Base-by-base conservation (phyloP, 768 basidiomycete species). In the Holtermanniella nyarrowii region DNA sequence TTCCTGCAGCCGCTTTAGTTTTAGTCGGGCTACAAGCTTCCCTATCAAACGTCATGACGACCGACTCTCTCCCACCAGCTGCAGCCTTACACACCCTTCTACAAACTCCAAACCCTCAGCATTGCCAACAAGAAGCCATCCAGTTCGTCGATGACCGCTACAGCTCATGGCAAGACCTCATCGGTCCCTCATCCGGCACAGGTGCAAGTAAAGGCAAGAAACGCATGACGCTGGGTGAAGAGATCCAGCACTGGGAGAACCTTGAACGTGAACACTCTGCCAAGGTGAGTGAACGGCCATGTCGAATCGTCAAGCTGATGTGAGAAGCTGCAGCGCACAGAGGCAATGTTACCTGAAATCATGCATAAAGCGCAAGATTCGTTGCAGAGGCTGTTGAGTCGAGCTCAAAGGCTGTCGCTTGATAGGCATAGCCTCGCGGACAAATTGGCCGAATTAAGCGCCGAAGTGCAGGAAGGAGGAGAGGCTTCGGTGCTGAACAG, bases 371-470 rank as follows among this genome's bases (percentile, higher is more conserved):
- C 82, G 3, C 78, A 78, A 39, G 56, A 69, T 11, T 66, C 74
- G 20, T 77, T 79, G 1, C 67, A 78, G 48, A 65, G 71, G 21
- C 75, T 82, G 26, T 73, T 86, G 27, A 74, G 77, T 47, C 77
- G 80, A 7, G 85, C 85, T 0, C 82, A 86, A 62, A 81, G 83
- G 50, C 74, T 88, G 39, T 82, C 86, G 0, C 75, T 85, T n/a
- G 72, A 83, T 26, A 77, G 88, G 22, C 85, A 88, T 70, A 79
- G 79, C 1, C 73, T 91, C 18, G 78, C 80, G 14, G 88, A 93
- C 63, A 84, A 89, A 66, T 75, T 91, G 11, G 74, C 81, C 12
- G 78, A 79, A 53, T 73, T 93, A 24, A 79, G 80, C 3, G 72
- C 76, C 46, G 80, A 83, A 47, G 75, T 93, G 48, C 53, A 46